A percentile compares a stretch with the other conserved stretches of the same genome.
These are phyloP conservation scores for Lippia alba DNA, from an alignment of 305 asterid genomes.

Conservation along the genomic window DNA sequence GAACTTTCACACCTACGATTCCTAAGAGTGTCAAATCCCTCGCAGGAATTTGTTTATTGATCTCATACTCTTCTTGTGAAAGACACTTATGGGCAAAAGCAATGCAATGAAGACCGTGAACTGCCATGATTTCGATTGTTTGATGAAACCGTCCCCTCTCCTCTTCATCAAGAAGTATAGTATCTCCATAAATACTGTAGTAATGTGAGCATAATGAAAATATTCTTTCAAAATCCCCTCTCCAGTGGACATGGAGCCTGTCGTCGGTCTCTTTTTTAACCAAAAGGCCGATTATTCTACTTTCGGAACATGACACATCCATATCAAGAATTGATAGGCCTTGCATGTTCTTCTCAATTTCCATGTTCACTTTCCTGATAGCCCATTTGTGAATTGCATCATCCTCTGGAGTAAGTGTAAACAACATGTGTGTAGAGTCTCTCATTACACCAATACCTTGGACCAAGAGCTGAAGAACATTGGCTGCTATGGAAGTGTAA, in stretches of 20 bases:
- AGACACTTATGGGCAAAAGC: constrained; percentile 41
- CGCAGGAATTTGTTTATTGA: constrained; percentile 1
- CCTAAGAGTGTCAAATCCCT: constrained; percentile 36
- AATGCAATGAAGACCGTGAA: constrained; percentile 40
- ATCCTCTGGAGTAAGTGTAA: constrained; percentile 31
- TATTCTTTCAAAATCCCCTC: constrained; percentile 40
- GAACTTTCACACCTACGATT: constrained; percentile 39
- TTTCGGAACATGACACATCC: constrained; percentile 32
- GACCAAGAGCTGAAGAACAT: background rate
- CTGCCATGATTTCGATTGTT: constrained; percentile 34
- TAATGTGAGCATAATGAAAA: constrained; percentile 37
- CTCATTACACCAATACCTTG: background rate
- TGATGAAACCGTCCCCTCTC: background rate
- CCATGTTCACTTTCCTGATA: constrained; percentile 29
- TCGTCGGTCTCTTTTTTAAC: constrained; percentile 22
- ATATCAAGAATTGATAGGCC: constrained; percentile 33
- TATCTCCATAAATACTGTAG: constrained; percentile 28
- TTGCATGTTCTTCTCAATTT: constrained; percentile 20
- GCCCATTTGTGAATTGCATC: constrained; percentile 39
- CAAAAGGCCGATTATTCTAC: constrained; percentile 37
- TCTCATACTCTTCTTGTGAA: constrained; percentile 4
- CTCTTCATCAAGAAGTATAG: background rate
- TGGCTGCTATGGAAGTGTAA: background rate
- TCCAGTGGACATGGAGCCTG: constrained; percentile 37
- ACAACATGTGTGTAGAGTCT: background rate